These are phyloP conservation scores for Ascochyta viciae-villosae DNA, from an alignment of 2,329 filamentous ascomycete species.

Conservation along the genomic window DNA sequence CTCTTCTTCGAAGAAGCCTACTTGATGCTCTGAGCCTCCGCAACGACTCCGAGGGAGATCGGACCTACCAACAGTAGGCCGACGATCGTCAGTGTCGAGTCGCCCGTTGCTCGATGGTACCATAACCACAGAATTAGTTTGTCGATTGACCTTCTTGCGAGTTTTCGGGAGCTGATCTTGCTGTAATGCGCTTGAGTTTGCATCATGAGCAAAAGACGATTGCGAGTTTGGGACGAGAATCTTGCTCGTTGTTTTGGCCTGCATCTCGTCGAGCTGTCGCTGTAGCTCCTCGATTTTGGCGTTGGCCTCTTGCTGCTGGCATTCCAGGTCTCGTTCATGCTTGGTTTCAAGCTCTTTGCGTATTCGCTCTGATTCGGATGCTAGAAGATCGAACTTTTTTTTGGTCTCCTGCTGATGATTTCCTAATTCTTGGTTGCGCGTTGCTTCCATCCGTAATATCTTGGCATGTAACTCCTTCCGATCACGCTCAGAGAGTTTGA, in stretches of 20 bases:
- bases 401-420: constrained; percentile 19
- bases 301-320: background rate
- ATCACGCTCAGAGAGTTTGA: constrained; percentile 18
- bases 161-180: constrained; percentile 1
- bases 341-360: background rate
- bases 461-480: constrained; percentile 26
- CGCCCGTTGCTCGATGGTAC: background rate
- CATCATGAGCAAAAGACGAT: background rate
- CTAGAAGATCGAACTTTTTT: constrained; percentile 11
- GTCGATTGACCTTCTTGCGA: constrained; percentile 32
- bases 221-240: constrained; percentile 1
- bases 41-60: background rate
- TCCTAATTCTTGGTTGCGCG: constrained; percentile 23
- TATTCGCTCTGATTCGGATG: background rate
- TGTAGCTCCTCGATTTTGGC: background rate
- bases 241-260: background rate
- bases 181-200: background rate
- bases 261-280: background rate
- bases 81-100: background rate
- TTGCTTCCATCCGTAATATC: constrained; percentile 14
- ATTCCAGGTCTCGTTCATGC: background rate
- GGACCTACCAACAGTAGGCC: background rate
- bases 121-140: constrained; percentile 20
- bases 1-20: constrained; percentile 7
- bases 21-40: background rate